Conservation (phyloP, 2,329 filamentous ascomycete genomes). For the Aspergillaceae sp. region DNA sequence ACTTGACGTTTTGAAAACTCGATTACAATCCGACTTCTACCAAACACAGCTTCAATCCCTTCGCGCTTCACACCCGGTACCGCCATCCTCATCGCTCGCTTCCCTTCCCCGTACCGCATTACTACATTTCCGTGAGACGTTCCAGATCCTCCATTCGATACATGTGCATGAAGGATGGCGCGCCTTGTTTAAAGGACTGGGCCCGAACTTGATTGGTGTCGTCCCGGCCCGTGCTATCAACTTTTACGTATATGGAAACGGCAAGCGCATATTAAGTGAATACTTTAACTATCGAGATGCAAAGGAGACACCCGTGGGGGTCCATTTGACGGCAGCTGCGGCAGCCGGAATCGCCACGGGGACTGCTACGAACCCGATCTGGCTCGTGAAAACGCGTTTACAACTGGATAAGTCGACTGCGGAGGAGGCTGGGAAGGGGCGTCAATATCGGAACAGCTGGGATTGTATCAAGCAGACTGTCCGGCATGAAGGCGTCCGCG, state of each 20-base stretch:
- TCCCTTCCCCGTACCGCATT: slow-evolving; percentile 57
- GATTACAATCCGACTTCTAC: slow-evolving; percentile 91
- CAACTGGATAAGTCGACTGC: slow-evolving; percentile 84
- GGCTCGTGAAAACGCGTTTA: slow-evolving; percentile 87
- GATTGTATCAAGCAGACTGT: slow-evolving; percentile 81
- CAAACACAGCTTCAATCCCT: slow-evolving; percentile 65
- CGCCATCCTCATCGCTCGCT: slow-evolving; percentile 42
- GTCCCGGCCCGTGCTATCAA: slow-evolving; percentile 86
- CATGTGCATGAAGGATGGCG: slow-evolving; percentile 73
- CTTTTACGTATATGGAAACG: slow-evolving; percentile 88
- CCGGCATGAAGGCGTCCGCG: slow-evolving; percentile 67
- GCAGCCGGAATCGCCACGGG: slow-evolving; percentile 75
- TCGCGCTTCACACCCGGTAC: slow-evolving; percentile 50
- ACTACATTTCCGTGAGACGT: slow-evolving; percentile 74
- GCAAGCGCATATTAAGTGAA: slow-evolving; percentile 71
- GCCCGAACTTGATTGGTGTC: slow-evolving; percentile 81
- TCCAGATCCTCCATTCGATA: slow-evolving; percentile 75
- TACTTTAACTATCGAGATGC: slow-evolving; percentile 42
- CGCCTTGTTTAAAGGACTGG: slow-evolving; percentile 86
- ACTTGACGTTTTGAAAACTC: slow-evolving; percentile 87
- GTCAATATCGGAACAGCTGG: slow-evolving; percentile 76
- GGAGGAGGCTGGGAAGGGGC: slow-evolving; percentile 47
- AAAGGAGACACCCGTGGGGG: slow-evolving; percentile 55
- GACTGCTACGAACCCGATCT: slow-evolving; percentile 91
- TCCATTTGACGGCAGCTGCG: slow-evolving; percentile 70